Percentiles rank a stretch among this genome's conserved stretches.
Evolutionary conservation across 2,329 filamentous ascomycete genomes (phyloP).

Genomic region (Thermoascus crustaceus): DNA sequence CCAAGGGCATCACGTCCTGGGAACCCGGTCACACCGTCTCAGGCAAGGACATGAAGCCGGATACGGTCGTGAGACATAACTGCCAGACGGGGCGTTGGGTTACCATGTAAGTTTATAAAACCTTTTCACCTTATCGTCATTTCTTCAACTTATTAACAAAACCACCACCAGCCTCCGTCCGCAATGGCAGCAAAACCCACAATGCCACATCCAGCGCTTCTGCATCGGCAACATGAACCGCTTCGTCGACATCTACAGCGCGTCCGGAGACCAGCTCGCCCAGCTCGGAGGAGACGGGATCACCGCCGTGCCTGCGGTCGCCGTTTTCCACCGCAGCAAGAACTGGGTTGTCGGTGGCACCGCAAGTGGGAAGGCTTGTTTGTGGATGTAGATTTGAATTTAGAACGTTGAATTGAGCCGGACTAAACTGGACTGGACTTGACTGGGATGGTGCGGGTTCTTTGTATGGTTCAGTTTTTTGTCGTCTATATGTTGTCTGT

Average conservation of each 20-base stretch:
- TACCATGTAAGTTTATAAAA: constrained; percentile 64
- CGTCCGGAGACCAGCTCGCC: constrained; percentile 75
- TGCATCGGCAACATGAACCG: constrained; percentile 96
- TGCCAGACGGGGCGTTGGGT: constrained; percentile 96
- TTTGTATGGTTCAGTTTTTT: too few relatives aligned
- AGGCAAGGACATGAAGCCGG: constrained; percentile 59
- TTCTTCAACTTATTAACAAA: constrained; percentile 7
- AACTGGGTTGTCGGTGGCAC: constrained; percentile 93
- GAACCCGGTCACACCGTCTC: constrained; percentile 49
- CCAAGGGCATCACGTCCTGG: constrained; percentile 51
- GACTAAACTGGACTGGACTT: too few relatives aligned
- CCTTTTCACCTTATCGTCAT: constrained; percentile 17
- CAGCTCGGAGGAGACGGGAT: constrained; percentile 86
- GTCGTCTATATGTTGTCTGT: background rate
- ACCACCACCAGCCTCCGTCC: constrained; percentile 53
- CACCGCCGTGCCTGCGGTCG: constrained; percentile 87
- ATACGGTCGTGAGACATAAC: constrained; percentile 68
- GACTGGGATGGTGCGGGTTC: too few relatives aligned
- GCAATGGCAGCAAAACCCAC: constrained; percentile 79
- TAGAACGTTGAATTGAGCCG: too few relatives aligned
- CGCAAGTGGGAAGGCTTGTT: constrained; percentile 80
- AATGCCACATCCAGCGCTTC: constrained; percentile 75
- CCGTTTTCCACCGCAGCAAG: constrained; percentile 75
- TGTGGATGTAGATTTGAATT: constrained; percentile 62
- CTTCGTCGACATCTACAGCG: constrained; percentile 84